Evolutionary conservation across 2,329 filamentous ascomycete species (phyloP), one percentile per base, ranked within the genome.

Genomic region (Cyphellophora attinorum): DNA sequence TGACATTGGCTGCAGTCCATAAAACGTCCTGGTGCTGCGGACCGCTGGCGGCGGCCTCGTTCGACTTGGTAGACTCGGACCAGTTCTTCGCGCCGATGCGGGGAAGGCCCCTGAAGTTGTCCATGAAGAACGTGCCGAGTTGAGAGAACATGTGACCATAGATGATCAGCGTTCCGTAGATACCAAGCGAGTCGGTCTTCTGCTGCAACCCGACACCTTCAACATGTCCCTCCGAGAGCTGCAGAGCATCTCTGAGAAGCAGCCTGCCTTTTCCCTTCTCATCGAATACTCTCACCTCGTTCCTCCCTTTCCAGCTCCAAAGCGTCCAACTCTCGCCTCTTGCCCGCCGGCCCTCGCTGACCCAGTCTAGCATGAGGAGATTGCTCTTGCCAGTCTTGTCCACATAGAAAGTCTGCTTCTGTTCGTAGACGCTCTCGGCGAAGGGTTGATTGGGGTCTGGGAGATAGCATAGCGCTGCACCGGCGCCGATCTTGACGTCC

Each of bases 401-500:
- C 33, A 80, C 59, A 21, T 71, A 71, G 58, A 95, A 95, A 13
- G 76, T 71, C 58, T 96, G 91, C 11, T 66, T 70, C 59, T 96
- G 91, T 48, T 81, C 75, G 58, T 94, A 96, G 28, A 81, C 74
- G 51, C 85, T 93, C 42, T 75, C 72, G 41, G 76, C 78, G 55
- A 93, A 96, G 0, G 91, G 91, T 55, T 95, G 89, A 3, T 93
- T 82, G 1, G 91, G 91, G 55, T 98, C 91, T 0, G 91, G 91
- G 8, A 96, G 71, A 41, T 77, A 78, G 47, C 70, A 69, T 29
- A 79, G 55, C 15, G 69, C 71, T 13, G 72, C 62, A 39, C 62
- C 59, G 11, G 60, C 49, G 23, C 57, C 60, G 11, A 78, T 52
- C 29, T 55, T 51, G 5, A 74, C 67, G 21, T 61, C 60, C 50